Evolutionary conservation across 345 rosid genomes (phyloP).

Genomic region (Gossypium thurberi): DNA sequence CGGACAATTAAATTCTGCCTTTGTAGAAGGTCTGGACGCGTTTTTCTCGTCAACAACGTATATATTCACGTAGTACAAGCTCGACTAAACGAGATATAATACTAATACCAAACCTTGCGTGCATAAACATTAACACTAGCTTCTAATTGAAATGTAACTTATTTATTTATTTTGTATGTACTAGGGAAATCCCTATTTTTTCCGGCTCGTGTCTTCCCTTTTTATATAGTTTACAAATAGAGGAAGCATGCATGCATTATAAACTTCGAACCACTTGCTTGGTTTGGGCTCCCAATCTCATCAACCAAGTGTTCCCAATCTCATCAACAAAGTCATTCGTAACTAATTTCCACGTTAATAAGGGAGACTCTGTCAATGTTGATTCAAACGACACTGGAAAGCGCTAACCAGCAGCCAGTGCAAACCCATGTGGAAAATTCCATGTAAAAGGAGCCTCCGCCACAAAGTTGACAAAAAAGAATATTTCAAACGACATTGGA

Average conservation of each 20-base stretch:
- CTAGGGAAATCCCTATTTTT: not conserved
- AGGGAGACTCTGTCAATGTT: not conserved
- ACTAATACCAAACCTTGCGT: not conserved
- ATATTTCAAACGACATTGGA: not conserved
- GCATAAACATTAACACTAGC: not conserved
- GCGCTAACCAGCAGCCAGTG: not conserved
- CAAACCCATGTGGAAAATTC: not conserved
- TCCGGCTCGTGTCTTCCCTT: not conserved
- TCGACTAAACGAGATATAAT: not conserved
- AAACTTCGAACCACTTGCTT: not conserved
- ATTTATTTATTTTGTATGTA: not conserved
- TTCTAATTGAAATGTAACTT: not conserved
- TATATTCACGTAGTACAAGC: not conserved
- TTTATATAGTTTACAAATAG: not conserved
- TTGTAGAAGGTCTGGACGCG: not conserved
- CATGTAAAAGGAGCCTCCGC: not conserved
- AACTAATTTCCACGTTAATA: not conserved
- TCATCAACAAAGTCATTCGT: not conserved
- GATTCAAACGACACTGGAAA: not conserved
- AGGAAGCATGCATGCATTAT: not conserved
- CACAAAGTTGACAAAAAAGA: not conserved
- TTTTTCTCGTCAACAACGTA: not conserved
- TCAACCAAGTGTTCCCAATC: not conserved
- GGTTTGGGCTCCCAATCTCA: not conserved
- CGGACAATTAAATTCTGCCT: not conserved